Evolutionary conservation across 768 basidiomycete genomes (phyloP).

Genomic region (Paxillus rubicundulus): DNA sequence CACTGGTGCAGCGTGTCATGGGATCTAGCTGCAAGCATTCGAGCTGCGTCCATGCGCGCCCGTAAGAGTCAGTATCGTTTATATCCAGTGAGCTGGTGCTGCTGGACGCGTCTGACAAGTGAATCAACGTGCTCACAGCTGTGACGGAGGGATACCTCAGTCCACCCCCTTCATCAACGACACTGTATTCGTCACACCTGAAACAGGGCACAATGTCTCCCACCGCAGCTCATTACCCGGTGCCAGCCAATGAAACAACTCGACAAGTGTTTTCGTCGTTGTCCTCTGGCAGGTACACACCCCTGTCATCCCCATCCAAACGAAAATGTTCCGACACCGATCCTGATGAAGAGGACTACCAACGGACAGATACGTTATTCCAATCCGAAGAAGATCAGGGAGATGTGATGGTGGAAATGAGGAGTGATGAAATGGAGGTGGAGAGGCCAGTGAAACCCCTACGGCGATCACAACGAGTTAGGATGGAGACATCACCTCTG

Average conservation of each 20-base stretch:
- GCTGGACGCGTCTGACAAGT: constrained; percentile 29
- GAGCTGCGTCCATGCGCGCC: constrained; percentile 55
- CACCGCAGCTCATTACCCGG: constrained; percentile 40
- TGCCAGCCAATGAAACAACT: constrained; percentile 55
- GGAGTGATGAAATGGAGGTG: constrained; percentile 28
- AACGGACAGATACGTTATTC: constrained; percentile 13
- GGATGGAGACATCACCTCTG: constrained; percentile 26
- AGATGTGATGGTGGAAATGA: constrained; percentile 19
- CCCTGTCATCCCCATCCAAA: constrained; percentile 35
- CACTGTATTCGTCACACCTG: constrained; percentile 20
- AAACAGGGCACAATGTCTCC: constrained; percentile 27
- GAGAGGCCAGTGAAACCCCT: constrained; percentile 38
- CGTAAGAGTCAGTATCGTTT: constrained; percentile 51
- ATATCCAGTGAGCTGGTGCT: constrained; percentile 8
- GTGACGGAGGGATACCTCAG: constrained; percentile 62
- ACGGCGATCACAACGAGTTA: constrained; percentile 31
- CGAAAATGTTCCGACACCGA: constrained; percentile 30
- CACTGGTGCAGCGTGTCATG: constrained; percentile 37
- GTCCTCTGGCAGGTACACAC: constrained; percentile 32
- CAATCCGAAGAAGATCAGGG: constrained; percentile 26
- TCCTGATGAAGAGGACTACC: constrained; percentile 19
- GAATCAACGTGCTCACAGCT: constrained; percentile 37
- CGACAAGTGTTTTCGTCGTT: constrained; percentile 43
- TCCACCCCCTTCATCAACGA: constrained; percentile 31
- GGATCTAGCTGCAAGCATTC: constrained; percentile 54